Conservation (phyloP, 2,329 filamentous ascomycete genomes). For the Paraconiothyrium brasiliense region DNA sequence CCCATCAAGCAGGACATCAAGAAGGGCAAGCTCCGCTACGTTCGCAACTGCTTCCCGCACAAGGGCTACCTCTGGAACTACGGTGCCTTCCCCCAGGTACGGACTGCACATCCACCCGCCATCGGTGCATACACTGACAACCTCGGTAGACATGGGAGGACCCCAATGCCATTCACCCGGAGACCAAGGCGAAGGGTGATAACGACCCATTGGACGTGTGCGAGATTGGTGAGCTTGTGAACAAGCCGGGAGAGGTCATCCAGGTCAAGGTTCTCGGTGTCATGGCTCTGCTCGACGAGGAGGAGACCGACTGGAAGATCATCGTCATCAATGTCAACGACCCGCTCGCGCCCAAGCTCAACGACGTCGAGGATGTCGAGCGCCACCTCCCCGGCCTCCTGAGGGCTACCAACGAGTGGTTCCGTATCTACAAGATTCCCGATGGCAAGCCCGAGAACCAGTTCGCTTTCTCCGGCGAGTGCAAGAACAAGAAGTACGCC, state of each 20-base stretch:
- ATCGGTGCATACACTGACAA: slow-evolving; percentile 43
- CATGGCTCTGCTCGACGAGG: slow-evolving; percentile 99
- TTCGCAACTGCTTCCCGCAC: slow-evolving; percentile 99
- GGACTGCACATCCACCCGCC: slow-evolving; percentile 43
- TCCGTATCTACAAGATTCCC: slow-evolving; percentile 99
- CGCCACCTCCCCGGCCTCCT: slow-evolving; percentile 96
- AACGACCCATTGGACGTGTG: slow-evolving; percentile 99
- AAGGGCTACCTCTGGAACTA: slow-evolving; percentile 99
- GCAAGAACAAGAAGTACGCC: slow-evolving; percentile 99
- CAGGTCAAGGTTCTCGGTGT: slow-evolving; percentile 99
- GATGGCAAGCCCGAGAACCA: slow-evolving; percentile 99
- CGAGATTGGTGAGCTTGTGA: slow-evolving; percentile 98
- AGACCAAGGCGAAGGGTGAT: slow-evolving; percentile 99
- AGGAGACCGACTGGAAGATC: slow-evolving; percentile 99
- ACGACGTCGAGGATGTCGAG: slow-evolving; percentile 99
- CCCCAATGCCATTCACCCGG: slow-evolving; percentile 92
- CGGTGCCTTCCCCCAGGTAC: slow-evolving; percentile 96
- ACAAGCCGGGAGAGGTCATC: slow-evolving; percentile 96
- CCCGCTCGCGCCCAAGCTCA: slow-evolving; percentile 93
- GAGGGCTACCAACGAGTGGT: slow-evolving; percentile 99
- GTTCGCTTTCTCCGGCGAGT: slow-evolving; percentile 99
- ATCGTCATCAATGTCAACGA: slow-evolving; percentile 99
- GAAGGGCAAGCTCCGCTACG: slow-evolving; percentile 99
- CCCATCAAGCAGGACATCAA: slow-evolving; percentile 99
- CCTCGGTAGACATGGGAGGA: slow-evolving; percentile 91